Evolutionary conservation across 495 filamentous ascomycete genomes (phyloP).

Genomic region (Annulohypoxylon stygium): DNA sequence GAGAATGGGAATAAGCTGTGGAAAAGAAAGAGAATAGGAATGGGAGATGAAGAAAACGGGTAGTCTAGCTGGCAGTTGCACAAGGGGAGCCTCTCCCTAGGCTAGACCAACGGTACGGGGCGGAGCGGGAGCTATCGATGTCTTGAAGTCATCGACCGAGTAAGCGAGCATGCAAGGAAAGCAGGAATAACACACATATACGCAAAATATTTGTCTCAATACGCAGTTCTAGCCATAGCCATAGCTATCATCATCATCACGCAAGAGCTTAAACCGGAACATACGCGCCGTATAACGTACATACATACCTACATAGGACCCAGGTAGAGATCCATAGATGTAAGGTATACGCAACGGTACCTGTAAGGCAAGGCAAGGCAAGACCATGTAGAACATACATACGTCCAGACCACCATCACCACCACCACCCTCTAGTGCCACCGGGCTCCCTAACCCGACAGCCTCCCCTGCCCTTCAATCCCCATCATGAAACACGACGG

Average conservation of each 20-base stretch:
- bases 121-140: slow-evolving; percentile 4
- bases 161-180: slow-evolving; percentile 4
- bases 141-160: neutral
- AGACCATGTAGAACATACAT: slow-evolving; percentile 3
- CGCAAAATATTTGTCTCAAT: neutral
- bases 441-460: neutral
- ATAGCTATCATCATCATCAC: slow-evolving; percentile 8
- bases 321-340: neutral
- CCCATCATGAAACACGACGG: slow-evolving; percentile 25
- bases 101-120: slow-evolving; percentile 17
- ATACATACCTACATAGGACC: neutral
- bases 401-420: neutral
- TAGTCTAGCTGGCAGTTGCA: neutral
- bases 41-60: neutral
- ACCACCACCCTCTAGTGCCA: neutral
- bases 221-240: neutral
- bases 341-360: neutral
- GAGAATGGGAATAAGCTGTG: neutral
- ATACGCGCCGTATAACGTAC: neutral
- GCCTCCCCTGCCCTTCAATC: slow-evolving; percentile 1
- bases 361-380: neutral
- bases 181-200: neutral
- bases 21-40: neutral
- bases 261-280: neutral
- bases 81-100: slow-evolving; percentile 20